Base-by-base conservation (phyloP, 179 eudicot species). In the Beta corolliflora region DNA sequence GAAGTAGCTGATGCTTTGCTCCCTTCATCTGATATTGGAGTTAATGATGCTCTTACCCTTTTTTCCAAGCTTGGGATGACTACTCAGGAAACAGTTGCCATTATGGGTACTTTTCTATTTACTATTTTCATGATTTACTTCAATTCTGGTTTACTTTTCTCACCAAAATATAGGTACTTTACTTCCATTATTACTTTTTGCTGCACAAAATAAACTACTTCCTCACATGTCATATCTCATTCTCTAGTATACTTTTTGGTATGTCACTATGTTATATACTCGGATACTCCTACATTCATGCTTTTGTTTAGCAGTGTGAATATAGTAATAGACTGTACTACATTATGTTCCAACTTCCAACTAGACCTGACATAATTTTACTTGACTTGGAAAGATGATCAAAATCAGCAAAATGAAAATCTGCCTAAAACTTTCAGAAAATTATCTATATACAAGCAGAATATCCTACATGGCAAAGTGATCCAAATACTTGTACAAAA, bases 1-100 rank as follows among this genome's bases (percentile, higher is more conserved):
- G 67, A 81, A 60, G 60, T n/a, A 19, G 81, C 84, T 59, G 87
- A 84, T 50, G 77, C 79, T 73, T 81, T 84, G 64, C 81, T 84
- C 7, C 87, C 87, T 77, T 68, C 87, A 46, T 66, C 87, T 73
- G 84, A 81, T 68, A 58, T 77, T 23, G 84, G 84, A 67, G 84
- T 84, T 56, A 66, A 73, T 77, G 84, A 81, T 16, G 67, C 84
- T 29, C 86, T 84, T 52, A 9, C 41, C 58, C 86, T 84, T 59
- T 84, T 84, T 58, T 70, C 79, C 56, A 77, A 84, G 77, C 81
- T 77, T 58, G 86, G 79, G 60, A 81, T 84, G 86, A 77, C 71
- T 59, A 81, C 79, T 58, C 76, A 65, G 41, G 86, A 84, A 56
- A 21, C 81, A 63, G 86, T 84, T 77, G 86, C 86, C 66, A 84